Percentiles rank a stretch among this genome's conserved stretches.
These are phyloP conservation scores for Viscum album DNA, from an alignment of 177 flowering plant genomes.

Conservation along the genomic window DNA sequence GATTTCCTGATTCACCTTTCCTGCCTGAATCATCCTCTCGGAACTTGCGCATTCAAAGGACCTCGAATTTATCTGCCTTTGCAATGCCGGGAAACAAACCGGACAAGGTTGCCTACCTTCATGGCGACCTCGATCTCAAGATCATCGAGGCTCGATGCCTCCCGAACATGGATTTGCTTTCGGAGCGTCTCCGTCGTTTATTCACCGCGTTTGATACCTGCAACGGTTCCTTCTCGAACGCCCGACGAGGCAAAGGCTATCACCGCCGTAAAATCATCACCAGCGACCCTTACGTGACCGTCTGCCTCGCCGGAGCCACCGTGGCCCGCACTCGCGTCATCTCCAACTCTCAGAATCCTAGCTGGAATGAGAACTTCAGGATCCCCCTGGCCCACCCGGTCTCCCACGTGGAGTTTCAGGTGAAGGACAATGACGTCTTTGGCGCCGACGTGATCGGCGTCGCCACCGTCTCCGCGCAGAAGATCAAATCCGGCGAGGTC, in stretches of 20 bases:
- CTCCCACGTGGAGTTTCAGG: conserved; percentile 1
- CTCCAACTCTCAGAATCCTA: conserved; percentile 2
- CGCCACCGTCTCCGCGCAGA: neutral
- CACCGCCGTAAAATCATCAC: conserved; percentile 10
- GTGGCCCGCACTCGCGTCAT: conserved; percentile 10
- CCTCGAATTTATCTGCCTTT: neutral
- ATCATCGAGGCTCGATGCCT: conserved; percentile 33
- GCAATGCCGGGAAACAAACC: conserved; percentile 13
- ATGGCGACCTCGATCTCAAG: conserved; percentile 38
- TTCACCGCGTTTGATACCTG: conserved; percentile 21
- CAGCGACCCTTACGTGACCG: conserved; percentile 9
- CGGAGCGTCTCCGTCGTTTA: conserved; percentile 26
- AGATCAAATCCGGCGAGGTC: neutral
- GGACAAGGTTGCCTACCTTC: conserved; percentile 15
- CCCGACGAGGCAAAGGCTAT: neutral
- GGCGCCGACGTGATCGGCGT: conserved; percentile 7
- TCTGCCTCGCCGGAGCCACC: neutral
- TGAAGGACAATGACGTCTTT: conserved; percentile 6
- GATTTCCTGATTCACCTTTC: neutral
- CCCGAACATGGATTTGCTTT: conserved; percentile 36
- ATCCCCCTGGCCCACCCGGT: conserved; percentile 5
- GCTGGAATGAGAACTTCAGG: conserved; percentile 5
- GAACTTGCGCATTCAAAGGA: neutral
- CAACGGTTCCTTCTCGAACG: neutral
- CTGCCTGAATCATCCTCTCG: neutral